A percentile compares a stretch with the other conserved stretches of the same genome.
phyloP scores from a whole-genome alignment of 1,284 basidiomycete species.

The Xanthoconium separans region DNA sequence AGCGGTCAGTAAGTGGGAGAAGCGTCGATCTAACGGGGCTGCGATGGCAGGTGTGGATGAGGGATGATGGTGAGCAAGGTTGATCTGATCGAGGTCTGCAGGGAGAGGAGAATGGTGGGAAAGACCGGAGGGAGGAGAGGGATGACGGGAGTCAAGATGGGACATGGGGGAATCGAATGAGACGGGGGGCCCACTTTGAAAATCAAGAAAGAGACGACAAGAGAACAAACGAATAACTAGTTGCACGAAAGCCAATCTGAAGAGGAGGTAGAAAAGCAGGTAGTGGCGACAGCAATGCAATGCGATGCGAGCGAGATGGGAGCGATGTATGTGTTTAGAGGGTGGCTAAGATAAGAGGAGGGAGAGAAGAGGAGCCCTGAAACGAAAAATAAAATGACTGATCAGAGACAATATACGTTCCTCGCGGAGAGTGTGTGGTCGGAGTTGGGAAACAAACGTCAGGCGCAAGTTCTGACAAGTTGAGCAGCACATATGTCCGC shows the following conservation, averaged over 20 bases:
- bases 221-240: conserved; percentile 32
- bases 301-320: conserved; percentile 33
- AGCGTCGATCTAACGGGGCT: conserved; percentile 24
- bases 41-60: conserved; percentile 14
- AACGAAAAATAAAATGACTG: conserved; percentile 29
- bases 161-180: conserved; percentile 32
- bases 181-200: conserved; percentile 7
- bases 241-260: conserved; percentile 34
- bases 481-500: not conserved
- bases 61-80: conserved; percentile 12
- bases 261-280: conserved; percentile 22
- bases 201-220: conserved; percentile 11
- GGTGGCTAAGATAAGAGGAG: conserved; percentile 33
- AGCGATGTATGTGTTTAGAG: conserved; percentile 29
- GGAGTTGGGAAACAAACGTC: conserved; percentile 34
- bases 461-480: conserved; percentile 20
- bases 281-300: conserved; percentile 36
- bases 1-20: conserved; percentile 14
- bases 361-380: conserved; percentile 22
- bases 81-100: conserved; percentile 20
- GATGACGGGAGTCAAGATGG: conserved; percentile 43
- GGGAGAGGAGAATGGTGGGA: conserved; percentile 14
- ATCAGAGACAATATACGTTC: conserved; percentile 27
- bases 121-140: conserved; percentile 41
- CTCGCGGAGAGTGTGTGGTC: conserved; percentile 36